phyloP scores from a whole-genome alignment of 2,329 filamentous ascomycete genomes.

The Pseudogymnoascus sp. region DNA sequence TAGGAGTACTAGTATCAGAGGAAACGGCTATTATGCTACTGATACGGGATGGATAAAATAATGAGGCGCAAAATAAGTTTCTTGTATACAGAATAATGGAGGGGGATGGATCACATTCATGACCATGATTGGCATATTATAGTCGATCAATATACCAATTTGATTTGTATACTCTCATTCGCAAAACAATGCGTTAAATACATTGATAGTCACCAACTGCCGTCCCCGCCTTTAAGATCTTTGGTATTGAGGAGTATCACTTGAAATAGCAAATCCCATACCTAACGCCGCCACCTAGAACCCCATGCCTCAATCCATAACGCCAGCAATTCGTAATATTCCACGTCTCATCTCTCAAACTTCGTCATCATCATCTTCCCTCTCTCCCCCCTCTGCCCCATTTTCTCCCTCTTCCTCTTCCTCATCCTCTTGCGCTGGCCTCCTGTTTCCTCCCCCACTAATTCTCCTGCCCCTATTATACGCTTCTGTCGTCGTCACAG shows the following conservation, averaged over 20 bases:
- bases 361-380: not conserved
- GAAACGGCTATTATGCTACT: not conserved
- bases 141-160: constrained; percentile 2
- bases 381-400: constrained; percentile 12
- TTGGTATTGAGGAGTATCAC: not conserved
- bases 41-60: not conserved
- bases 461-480: constrained; percentile 5
- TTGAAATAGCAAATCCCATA: not conserved
- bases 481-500: constrained; percentile 20
- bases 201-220: not conserved
- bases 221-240: not conserved
- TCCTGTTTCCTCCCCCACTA: constrained; percentile 12
- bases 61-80: not conserved
- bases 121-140: not conserved
- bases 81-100: not conserved
- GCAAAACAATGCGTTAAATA: not conserved
- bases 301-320: not conserved
- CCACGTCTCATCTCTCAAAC: not conserved
- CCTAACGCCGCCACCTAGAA: not conserved
- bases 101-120: not conserved
- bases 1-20: not conserved
- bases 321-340: not conserved
- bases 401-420: constrained; percentile 13
- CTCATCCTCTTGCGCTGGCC: constrained; percentile 10
- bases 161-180: not conserved